Evolutionary conservation across 208 protist species (phyloP).

Genomic region (Trypanosoma platydactyli): DNA sequence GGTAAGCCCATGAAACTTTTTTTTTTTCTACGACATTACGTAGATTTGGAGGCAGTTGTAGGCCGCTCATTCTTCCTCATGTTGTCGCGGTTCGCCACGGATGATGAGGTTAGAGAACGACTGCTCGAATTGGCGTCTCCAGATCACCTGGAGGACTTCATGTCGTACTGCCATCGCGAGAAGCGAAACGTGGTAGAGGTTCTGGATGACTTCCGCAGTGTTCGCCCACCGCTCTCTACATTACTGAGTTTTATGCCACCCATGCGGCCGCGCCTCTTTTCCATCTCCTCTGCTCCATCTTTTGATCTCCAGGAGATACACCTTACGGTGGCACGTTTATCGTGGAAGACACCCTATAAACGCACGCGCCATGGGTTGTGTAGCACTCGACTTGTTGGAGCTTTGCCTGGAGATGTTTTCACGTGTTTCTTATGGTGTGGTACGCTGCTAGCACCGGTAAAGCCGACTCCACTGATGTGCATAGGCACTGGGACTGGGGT

Average conservation of each 20-base stretch:
- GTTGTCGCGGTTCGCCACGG: conserved; percentile 42
- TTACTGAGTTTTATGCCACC: conserved; percentile 57
- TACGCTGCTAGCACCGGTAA: conserved; percentile 41
- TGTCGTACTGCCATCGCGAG: conserved; percentile 80
- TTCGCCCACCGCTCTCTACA: conserved; percentile 53
- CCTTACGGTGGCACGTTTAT: conserved; percentile 72
- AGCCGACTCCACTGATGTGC: conserved; percentile 57
- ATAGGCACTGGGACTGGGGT: conserved; percentile 85
- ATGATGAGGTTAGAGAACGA: conserved; percentile 52
- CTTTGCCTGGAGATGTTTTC: conserved; percentile 43
- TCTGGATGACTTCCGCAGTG: conserved; percentile 67
- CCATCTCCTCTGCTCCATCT: conserved; percentile 61
- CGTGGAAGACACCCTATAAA: conserved; percentile 76
- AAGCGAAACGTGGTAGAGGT: conserved; percentile 89
- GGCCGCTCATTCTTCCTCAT: conserved; percentile 80
- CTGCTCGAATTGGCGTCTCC: conserved; percentile 72
- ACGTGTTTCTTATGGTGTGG: conserved; percentile 71
- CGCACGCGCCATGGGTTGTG: conserved; percentile 72
- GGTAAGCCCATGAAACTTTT: conserved; percentile 42
- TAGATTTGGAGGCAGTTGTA: conserved; percentile 80
- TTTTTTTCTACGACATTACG: conserved; percentile 58
- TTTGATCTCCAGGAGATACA: conserved; percentile 44
- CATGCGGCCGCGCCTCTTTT: conserved; percentile 84
- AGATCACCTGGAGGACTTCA: conserved; percentile 60
- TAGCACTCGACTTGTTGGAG: conserved; percentile 47